Conservation (phyloP, 176 grass and related monocot species). For the Typha latifolia region DNA sequence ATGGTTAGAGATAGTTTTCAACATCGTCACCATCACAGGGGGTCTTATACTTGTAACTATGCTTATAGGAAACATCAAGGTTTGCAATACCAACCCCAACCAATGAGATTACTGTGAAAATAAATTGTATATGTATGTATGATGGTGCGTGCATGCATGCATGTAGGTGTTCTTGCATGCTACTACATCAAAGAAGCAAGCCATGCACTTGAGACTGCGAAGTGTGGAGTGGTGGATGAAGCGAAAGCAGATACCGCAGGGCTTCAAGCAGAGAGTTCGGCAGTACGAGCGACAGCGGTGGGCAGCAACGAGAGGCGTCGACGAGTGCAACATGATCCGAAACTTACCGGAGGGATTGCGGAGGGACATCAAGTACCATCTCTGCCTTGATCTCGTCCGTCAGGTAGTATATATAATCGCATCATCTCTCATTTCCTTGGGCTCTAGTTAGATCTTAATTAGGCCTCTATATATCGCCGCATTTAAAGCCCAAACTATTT, state of each 20-base stretch:
- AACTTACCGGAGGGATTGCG: slow-evolving; percentile 74
- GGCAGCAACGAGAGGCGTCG: slow-evolving; percentile 78
- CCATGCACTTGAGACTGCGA: slow-evolving; percentile 51
- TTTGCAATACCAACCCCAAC: slow-evolving; percentile 4
- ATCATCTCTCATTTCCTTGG: not conserved
- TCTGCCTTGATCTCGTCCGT: slow-evolving; percentile 81
- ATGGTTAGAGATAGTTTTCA: slow-evolving; percentile 95
- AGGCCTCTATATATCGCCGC: no score
- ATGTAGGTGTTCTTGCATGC: slow-evolving; percentile 69
- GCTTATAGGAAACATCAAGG: slow-evolving; percentile 99
- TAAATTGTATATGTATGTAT: not conserved
- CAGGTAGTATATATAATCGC: slow-evolving; percentile 23
- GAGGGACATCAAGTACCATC: slow-evolving; percentile 86
- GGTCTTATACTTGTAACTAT: slow-evolving; percentile 79
- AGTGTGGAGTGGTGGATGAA: slow-evolving; percentile 80
- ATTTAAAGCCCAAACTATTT: no score
- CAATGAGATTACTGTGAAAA: not conserved
- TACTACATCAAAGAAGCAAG: slow-evolving; percentile 93
- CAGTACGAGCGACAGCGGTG: slow-evolving; percentile 84
- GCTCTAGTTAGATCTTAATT: not conserved
- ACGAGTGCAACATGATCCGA: slow-evolving; percentile 55
- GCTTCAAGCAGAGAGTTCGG: slow-evolving; percentile 54
- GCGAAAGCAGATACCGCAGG: slow-evolving; percentile 35
- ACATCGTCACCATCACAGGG: slow-evolving; percentile 76
- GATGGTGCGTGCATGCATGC: not conserved